Evolutionary conservation across 73 alveolate species (phyloP).

Genomic region (Symbiodinium natans): DNA sequence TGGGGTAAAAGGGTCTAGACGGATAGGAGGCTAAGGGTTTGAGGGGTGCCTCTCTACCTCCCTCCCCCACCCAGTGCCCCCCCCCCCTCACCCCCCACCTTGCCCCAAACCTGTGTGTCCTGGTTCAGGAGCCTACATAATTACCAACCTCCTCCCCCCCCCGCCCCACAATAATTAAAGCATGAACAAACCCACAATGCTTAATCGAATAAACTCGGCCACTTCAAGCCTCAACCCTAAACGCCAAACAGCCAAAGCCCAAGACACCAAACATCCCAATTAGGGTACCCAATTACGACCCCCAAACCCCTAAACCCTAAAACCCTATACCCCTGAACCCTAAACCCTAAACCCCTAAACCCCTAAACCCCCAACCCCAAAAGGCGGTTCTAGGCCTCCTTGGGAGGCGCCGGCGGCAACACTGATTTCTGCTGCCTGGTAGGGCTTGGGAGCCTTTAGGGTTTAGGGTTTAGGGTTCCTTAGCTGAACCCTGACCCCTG

Average conservation of each 20-base stretch:
- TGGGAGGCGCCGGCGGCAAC: not conserved
- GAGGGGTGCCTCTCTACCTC: no score
- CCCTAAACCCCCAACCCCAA: not conserved
- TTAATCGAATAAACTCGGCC: no score
- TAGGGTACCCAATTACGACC: not conserved
- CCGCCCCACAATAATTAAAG: not conserved
- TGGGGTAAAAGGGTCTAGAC: no score
- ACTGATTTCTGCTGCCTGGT: not conserved
- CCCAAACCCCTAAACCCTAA: not conserved
- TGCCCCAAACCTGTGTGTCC: not conserved
- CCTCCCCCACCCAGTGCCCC: no score
- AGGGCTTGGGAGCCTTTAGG: no score
- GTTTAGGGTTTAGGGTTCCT: no score
- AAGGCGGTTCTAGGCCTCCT: not conserved
- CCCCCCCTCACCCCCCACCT: not conserved
- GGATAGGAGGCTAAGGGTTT: no score
- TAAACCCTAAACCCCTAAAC: no score
- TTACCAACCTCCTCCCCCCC: not conserved
- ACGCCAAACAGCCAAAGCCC: not conserved
- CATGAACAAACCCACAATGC: not conserved
- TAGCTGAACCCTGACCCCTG: no score
- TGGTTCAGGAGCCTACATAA: no score
- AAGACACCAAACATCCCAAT: not conserved
- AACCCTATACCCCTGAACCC: no score
- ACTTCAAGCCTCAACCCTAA: not conserved